Evolutionary conservation across 768 basidiomycete genomes (phyloP), one percentile per base, ranked within the genome.

Genomic region (Termitomyces sp.): DNA sequence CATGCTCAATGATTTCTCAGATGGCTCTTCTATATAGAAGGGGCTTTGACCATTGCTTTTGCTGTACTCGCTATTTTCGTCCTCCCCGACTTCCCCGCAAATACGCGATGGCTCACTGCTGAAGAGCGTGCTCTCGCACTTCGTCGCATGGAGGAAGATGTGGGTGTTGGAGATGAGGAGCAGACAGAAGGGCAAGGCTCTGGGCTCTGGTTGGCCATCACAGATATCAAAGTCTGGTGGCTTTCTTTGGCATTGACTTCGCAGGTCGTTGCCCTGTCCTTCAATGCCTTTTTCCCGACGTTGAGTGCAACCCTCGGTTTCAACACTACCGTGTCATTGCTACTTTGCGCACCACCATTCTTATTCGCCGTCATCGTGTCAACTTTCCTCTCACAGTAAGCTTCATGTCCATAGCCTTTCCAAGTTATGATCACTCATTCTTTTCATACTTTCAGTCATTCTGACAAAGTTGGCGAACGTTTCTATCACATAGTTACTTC

Each of bases 201-300:
- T 27, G 88, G 88, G 9, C 65, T 91, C 3, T 59, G 69, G 9
- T 65, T 86, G 59, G 88, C 91, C 11, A 41, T 90, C 55, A 73
- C 76, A 10, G 90, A 91, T 65, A 77, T 80, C 80, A 86, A 86
- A 69, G 85, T 90, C 53, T 91, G 88, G 84, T 86, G 73, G 71
- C 70, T 78, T 51, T 68, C 75, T 7, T 35, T 73, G 7, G 65
- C 69, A 8, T 57, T 76, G 23, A 68, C 68, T 16, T 63, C 66
- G 21, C 71, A 79, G 47, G 80, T 83, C 32, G 67, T 84, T 42
- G 79, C 83, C n/a, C 65, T 88, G 23, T 82, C 79, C 3, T 89
- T 89, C 74, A 84, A 85, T 64, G 82, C 82, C 39, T 88, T 82
- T 68, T 89, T 89, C 70, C 88, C 85, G 16, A 86, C 89, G 0